These are phyloP conservation scores for Gorgonomyces haynaldii DNA, from an alignment of 192 early-diverging fungal species.

Conservation along the genomic window DNA sequence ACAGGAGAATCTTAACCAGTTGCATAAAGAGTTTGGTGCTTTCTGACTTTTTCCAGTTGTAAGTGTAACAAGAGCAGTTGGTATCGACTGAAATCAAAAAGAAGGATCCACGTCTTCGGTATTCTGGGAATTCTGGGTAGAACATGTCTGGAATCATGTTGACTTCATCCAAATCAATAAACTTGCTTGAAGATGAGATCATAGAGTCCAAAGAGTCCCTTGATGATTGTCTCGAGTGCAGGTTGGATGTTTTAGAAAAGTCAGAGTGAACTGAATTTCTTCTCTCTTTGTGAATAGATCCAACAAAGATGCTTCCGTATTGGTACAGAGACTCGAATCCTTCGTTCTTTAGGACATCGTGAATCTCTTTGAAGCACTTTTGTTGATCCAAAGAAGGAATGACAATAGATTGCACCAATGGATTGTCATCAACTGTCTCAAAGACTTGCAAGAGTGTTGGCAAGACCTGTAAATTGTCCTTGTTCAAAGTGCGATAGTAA, in stretches of 20 bases:
- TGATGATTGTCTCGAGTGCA: too few relatives aligned
- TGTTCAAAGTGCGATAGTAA: too few relatives aligned
- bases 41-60: slow-evolving; percentile 27
- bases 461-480: too few relatives aligned
- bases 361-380: neutral
- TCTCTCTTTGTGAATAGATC: too few relatives aligned
- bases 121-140: slow-evolving; percentile 10
- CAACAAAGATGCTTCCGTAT: too few relatives aligned
- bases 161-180: slow-evolving; percentile 15
- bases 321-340: neutral
- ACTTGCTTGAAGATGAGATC: neutral
- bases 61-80: slow-evolving; percentile 15
- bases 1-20: slow-evolving; percentile 27
- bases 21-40: slow-evolving; percentile 24
- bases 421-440: too few relatives aligned
- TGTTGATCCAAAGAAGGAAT: neutral
- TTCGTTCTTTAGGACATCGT: neutral
- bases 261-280: too few relatives aligned
- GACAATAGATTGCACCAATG: too few relatives aligned
- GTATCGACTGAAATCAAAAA: slow-evolving; percentile 23
- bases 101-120: slow-evolving; percentile 22
- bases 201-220: neutral
- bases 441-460: too few relatives aligned
- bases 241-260: too few relatives aligned
- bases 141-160: slow-evolving; percentile 19